A percentile compares a stretch with the other conserved stretches of the same genome.
phyloP scores from a whole-genome alignment of 2,329 filamentous ascomycete genomes.

The Colletotrichum sidae region DNA sequence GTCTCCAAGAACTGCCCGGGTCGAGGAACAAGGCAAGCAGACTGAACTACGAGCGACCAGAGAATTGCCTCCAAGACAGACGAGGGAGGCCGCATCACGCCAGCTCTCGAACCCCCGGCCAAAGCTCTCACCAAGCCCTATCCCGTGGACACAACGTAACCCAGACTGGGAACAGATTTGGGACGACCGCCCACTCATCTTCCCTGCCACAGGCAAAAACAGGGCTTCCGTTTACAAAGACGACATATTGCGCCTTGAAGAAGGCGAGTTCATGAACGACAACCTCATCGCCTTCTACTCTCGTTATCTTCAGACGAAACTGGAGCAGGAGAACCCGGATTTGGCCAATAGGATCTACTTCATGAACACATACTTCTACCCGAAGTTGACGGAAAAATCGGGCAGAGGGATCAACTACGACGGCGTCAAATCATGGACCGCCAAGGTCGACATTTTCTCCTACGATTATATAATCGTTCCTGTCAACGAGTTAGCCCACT shows the following conservation, averaged over 20 bases:
- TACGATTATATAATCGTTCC: conserved; percentile 93
- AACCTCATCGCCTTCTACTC: conserved; percentile 92
- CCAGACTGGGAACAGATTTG: conserved; percentile 64
- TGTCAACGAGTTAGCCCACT: conserved; percentile 88
- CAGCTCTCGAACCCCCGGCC: not conserved
- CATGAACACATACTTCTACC: conserved; percentile 94
- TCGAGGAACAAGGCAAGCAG: not conserved
- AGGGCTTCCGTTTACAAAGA: conserved; percentile 74
- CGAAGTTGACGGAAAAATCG: conserved; percentile 74
- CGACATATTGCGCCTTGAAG: conserved; percentile 83
- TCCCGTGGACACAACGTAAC: conserved; percentile 63
- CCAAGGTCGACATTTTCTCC: conserved; percentile 83
- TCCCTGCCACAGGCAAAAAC: conserved; percentile 67
- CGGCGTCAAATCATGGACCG: conserved; percentile 88
- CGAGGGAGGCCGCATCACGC: conserved; percentile 12
- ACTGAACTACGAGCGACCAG: not conserved
- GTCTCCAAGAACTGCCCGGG: not conserved
- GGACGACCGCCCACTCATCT: conserved; percentile 68
- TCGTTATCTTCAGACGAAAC: conserved; percentile 73
- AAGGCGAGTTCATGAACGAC: conserved; percentile 91
- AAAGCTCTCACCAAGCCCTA: conserved; percentile 33
- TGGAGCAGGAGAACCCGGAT: conserved; percentile 66
- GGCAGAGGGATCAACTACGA: conserved; percentile 80
- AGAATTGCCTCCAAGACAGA: conserved; percentile 3
- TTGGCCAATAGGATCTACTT: conserved; percentile 79